A percentile compares a stretch with the other conserved stretches of the same genome.
Evolutionary conservation across 2,329 filamentous ascomycete species (phyloP).

Genomic region (Xylariaceae sp.): DNA sequence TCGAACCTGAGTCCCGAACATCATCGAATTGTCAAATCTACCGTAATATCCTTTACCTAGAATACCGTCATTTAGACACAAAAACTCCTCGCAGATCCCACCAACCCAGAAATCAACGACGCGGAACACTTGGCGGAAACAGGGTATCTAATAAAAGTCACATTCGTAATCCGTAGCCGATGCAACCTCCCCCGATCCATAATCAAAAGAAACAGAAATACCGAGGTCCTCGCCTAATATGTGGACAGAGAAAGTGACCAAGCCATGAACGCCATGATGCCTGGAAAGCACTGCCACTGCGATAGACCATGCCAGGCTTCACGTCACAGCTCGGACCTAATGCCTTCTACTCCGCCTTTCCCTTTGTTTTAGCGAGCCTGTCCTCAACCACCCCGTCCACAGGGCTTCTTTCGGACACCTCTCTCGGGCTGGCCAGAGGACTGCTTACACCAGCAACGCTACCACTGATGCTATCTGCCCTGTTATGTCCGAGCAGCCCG

Average conservation of each 20-base stretch:
- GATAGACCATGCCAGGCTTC: no score
- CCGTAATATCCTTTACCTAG: no score
- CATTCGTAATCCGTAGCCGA: slow-evolving; percentile 5
- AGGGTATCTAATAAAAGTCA: slow-evolving; percentile 19
- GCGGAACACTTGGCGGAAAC: neutral
- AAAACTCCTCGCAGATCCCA: neutral
- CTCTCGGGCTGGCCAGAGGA: slow-evolving; percentile 55
- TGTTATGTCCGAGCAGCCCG: slow-evolving; percentile 67
- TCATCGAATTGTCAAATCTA: no score
- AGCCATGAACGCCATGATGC: no score
- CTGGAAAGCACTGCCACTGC: no score
- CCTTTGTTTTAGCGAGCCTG: slow-evolving; percentile 11
- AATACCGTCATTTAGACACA: no score
- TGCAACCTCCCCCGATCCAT: neutral
- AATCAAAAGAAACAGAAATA: no score
- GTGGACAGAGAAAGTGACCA: no score
- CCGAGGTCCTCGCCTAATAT: no score
- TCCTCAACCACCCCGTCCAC: slow-evolving; percentile 29
- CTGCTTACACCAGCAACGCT: slow-evolving; percentile 62
- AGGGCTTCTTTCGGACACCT: slow-evolving; percentile 32
- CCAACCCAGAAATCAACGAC: neutral
- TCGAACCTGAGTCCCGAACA: no score
- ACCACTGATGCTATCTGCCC: slow-evolving; percentile 76
- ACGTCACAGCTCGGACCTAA: no score
- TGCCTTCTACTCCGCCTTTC: slow-evolving; percentile 17